A percentile compares a stretch with the other conserved stretches of the same genome.
Conservation (phyloP, 805 yeast genomes). For the Saturnispora gosingensis region DNA sequence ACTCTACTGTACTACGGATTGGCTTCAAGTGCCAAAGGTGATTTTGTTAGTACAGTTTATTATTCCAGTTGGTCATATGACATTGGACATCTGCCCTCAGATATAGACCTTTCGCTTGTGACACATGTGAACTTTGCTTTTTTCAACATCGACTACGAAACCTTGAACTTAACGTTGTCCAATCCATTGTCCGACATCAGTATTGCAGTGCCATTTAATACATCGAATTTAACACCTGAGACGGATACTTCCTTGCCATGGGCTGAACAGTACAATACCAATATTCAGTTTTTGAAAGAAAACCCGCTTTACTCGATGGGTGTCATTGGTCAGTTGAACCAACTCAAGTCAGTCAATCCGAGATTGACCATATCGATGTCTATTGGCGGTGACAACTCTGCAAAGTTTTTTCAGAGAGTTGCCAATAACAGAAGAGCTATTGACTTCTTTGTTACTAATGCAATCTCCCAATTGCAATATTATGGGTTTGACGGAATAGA, state of each 20-base stretch:
- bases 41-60: conserved; percentile 25
- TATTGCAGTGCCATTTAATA: conserved; percentile 14
- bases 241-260: neutral
- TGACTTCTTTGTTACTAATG: conserved; percentile 39
- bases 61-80: conserved; percentile 64
- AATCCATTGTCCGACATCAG: conserved; percentile 63
- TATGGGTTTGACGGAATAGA: conserved; percentile 85
- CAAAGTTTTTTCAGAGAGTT: conserved; percentile 31
- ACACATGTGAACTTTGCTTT: conserved; percentile 79
- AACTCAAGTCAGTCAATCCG: conserved; percentile 19
- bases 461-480: conserved; percentile 36
- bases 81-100: conserved; percentile 48
- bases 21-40: neutral
- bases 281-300: neutral
- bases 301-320: conserved; percentile 14
- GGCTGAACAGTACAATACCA: neutral
- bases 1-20: neutral
- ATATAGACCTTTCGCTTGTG: conserved; percentile 46
- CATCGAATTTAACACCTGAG: neutral
- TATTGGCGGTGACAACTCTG: conserved; percentile 70
- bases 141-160: conserved; percentile 41
- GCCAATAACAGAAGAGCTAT: conserved; percentile 23
- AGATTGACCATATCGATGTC: conserved; percentile 56
- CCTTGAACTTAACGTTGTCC: conserved; percentile 39
- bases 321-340: conserved; percentile 23